Conservation (phyloP, 306 rosid species). For the Astragalus membranaceus region DNA sequence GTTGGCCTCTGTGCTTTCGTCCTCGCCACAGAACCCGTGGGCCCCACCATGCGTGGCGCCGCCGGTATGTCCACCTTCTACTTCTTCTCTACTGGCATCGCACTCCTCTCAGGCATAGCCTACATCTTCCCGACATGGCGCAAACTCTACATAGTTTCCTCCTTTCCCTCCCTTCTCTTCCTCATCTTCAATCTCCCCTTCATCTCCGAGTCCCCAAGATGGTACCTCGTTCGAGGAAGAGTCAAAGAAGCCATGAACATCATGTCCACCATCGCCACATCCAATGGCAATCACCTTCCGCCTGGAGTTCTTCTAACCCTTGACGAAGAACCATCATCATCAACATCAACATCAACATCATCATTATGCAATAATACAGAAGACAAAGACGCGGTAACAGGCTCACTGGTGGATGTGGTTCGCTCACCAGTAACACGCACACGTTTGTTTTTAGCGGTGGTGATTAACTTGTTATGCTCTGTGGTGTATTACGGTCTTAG, state of each 20-base stretch:
- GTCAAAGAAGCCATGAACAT: constrained; percentile 49
- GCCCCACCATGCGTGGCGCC: constrained; percentile 60
- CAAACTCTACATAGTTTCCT: constrained; percentile 58
- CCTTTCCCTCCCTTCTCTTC: constrained; percentile 71
- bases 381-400: constrained; percentile 30
- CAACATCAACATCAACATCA: neutral
- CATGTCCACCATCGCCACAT: constrained; percentile 55
- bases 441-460: constrained; percentile 54
- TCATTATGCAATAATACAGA: neutral
- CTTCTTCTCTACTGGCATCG: constrained; percentile 87
- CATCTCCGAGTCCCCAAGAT: constrained; percentile 79
- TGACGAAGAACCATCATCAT: constrained; percentile 39
- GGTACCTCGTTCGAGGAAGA: constrained; percentile 80
- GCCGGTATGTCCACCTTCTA: constrained; percentile 91
- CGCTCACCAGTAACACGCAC: constrained; percentile 50
- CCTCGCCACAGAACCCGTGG: constrained; percentile 75
- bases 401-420: constrained; percentile 59
- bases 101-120: constrained; percentile 59
- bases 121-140: constrained; percentile 68
- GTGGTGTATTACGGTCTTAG: constrained; percentile 87
- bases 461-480: constrained; percentile 50
- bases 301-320: constrained; percentile 29
- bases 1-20: constrained; percentile 87
- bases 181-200: constrained; percentile 54
- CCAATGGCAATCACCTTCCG: constrained; percentile 56